phyloP scores from a whole-genome alignment of 2,329 filamentous ascomycete species.

The Pestalotiopsis sp. region DNA sequence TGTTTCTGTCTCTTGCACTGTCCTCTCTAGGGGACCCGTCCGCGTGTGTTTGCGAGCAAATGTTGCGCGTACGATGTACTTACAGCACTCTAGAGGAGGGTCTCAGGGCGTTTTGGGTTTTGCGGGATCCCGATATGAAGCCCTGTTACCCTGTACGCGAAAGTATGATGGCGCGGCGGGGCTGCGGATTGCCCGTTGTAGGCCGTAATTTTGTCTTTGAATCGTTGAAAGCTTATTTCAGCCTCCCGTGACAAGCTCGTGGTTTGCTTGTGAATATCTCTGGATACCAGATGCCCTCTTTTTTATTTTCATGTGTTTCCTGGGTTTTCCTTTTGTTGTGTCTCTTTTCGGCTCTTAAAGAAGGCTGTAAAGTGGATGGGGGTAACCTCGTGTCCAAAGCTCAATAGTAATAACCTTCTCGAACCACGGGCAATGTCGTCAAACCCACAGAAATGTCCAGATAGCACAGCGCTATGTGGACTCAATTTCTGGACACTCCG shows the following conservation, averaged over 20 bases:
- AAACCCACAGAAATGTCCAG: not conserved
- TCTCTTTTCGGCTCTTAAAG: not conserved
- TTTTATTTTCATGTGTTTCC: not conserved
- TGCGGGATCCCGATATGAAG: not conserved
- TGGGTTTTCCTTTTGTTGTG: not conserved
- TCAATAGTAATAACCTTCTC: not conserved
- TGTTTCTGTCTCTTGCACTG: not conserved
- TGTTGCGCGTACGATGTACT: not conserved
- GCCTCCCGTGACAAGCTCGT: not conserved
- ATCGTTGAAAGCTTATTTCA: constrained; percentile 3
- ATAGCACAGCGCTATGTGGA: not conserved
- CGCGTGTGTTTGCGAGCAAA: too few relatives aligned
- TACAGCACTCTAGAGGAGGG: not conserved
- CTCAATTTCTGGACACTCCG: not conserved
- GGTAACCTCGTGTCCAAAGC: not conserved
- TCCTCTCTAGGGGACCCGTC: not conserved
- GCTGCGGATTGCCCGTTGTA: constrained; percentile 6
- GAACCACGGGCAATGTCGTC: not conserved
- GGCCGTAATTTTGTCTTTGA: not conserved
- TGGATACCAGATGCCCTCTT: not conserved
- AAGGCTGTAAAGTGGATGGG: not conserved
- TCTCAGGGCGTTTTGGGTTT: not conserved
- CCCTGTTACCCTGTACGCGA: not conserved
- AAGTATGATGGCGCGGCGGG: constrained; percentile 1
- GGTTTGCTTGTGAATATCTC: not conserved